phyloP scores from a whole-genome alignment of 73 alveolate genomes.

The Urostyla sp. region DNA sequence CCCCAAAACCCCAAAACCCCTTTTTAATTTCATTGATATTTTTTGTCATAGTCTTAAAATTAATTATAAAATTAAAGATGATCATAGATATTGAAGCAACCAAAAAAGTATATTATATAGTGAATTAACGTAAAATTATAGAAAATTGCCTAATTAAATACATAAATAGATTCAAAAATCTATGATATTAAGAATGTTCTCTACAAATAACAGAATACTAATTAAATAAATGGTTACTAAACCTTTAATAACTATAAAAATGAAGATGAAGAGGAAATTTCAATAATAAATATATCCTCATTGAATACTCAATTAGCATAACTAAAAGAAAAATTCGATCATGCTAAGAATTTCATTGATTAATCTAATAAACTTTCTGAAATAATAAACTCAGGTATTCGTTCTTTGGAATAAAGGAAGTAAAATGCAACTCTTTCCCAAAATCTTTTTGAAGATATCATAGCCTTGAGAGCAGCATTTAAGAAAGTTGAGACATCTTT shows the following conservation, averaged over 20 bases:
- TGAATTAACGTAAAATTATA: not conserved
- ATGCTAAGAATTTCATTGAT: not conserved
- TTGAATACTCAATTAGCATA: conserved; percentile 5
- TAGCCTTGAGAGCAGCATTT: not conserved
- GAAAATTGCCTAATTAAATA: not conserved
- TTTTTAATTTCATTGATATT: no score
- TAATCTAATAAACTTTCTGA: conserved; percentile 27
- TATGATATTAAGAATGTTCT: not conserved
- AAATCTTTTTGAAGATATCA: conserved; percentile 28
- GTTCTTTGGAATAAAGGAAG: conserved; percentile 25
- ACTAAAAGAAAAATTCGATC: conserved; percentile 17
- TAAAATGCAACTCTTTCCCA: conserved; percentile 2
- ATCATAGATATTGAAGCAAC: conserved; percentile 15
- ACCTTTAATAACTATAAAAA: not conserved
- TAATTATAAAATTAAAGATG: conserved; percentile 2
- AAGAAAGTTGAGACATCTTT: not conserved
- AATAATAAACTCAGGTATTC: conserved; percentile 32
- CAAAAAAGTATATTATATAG: not conserved
- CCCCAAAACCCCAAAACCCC: no score
- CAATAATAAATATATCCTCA: conserved; percentile 5
- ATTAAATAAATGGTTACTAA: not conserved
- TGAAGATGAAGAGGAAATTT: no score
- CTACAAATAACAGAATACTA: not conserved
- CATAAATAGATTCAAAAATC: not conserved
- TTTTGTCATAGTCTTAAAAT: no score